A percentile compares a stretch with the other conserved stretches of the same genome.
Evolutionary conservation across 345 rosid species (phyloP).

Genomic region (Linum trigynum): DNA sequence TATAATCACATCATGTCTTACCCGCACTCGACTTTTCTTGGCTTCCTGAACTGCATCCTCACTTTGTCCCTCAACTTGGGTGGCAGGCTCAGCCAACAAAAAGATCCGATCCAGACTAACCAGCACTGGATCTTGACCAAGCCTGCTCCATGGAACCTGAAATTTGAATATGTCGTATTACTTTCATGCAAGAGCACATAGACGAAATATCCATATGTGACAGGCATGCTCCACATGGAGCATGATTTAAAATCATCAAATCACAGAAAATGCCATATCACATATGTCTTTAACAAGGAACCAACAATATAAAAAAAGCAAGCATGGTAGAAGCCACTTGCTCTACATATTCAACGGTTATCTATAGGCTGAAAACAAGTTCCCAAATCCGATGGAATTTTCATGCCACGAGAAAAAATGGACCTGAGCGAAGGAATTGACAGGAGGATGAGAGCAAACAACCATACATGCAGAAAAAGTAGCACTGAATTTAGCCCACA

Average conservation of each 20-base stretch:
- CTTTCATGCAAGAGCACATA: neutral
- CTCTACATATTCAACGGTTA: neutral
- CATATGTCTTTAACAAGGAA: neutral
- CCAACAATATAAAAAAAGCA: neutral
- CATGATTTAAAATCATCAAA: neutral
- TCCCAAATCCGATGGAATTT: neutral
- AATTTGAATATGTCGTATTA: constrained; percentile 10
- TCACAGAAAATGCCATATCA: neutral
- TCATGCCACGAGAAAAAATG: neutral
- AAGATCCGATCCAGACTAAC: constrained; percentile 83
- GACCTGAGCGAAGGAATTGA: neutral
- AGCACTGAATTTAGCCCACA: neutral
- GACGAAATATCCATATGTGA: neutral
- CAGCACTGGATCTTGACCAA: constrained; percentile 93
- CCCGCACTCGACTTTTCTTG: constrained; percentile 71
- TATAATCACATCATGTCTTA: constrained; percentile 29
- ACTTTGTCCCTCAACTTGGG: constrained; percentile 61
- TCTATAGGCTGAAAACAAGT: neutral
- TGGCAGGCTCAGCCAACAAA: constrained; percentile 83
- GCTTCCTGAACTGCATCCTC: constrained; percentile 90
- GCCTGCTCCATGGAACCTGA: constrained; percentile 99
- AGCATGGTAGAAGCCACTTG: neutral
- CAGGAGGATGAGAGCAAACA: neutral
- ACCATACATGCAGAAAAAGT: neutral
- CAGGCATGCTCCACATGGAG: neutral